phyloP scores from a whole-genome alignment of 441 rosid species.

The Hura crepitans region DNA sequence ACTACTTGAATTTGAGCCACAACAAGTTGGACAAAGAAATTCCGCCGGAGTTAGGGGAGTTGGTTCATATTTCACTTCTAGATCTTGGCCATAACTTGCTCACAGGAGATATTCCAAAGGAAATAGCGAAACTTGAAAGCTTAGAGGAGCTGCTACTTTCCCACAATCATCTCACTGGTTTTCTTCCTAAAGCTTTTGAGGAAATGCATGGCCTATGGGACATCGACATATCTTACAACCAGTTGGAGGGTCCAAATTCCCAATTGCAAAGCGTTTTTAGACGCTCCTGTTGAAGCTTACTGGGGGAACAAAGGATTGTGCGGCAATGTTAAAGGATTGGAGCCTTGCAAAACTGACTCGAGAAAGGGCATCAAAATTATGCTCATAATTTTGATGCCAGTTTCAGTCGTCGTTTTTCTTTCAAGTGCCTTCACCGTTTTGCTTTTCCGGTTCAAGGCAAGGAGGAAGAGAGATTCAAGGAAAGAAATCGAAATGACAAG shows the following conservation, averaged over 20 bases:
- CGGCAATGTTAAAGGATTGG: constrained; percentile 18
- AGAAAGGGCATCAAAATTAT: background rate
- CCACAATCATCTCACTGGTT: background rate
- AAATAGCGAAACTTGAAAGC: background rate
- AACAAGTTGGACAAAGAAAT: constrained; percentile 22
- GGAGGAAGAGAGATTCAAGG: background rate
- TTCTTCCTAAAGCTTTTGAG: background rate
- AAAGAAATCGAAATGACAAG: background rate
- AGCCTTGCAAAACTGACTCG: constrained; percentile 11
- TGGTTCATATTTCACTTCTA: background rate
- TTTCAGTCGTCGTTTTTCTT: background rate
- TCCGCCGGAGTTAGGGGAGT: constrained; percentile 15
- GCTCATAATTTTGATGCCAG: constrained; percentile 16
- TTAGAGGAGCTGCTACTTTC: background rate
- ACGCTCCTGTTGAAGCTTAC: constrained; percentile 27
- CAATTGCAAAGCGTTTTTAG: constrained; percentile 27
- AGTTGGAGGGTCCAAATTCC: constrained; percentile 31
- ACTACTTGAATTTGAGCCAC: constrained; percentile 30
- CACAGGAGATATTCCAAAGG: background rate
- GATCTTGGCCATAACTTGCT: constrained; percentile 20
- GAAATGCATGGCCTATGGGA: background rate
- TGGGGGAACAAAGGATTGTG: constrained; percentile 34
- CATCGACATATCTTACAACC: background rate
- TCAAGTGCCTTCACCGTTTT: background rate
- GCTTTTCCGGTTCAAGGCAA: background rate